phyloP scores from a whole-genome alignment of 139 green algal genomes.

The Pycnococcus provasolii region DNA sequence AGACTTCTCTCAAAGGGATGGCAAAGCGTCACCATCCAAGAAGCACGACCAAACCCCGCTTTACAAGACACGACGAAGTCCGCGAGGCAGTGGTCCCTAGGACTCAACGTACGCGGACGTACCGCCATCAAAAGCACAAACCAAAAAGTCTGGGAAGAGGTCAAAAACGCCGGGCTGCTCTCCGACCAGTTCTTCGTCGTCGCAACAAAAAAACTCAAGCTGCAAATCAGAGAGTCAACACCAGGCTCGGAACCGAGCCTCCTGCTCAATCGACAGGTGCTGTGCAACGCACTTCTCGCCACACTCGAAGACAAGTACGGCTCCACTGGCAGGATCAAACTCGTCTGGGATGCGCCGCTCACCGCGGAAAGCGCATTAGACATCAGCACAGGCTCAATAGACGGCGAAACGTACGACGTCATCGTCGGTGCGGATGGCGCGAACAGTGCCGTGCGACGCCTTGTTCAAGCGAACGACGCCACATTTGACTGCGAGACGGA shows the following conservation, averaged over 20 bases:
- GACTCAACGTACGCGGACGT: not conserved
- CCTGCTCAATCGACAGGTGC: not conserved
- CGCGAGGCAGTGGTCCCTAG: not conserved
- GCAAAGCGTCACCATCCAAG: not conserved
- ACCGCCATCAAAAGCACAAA: not conserved
- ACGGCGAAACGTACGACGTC: not conserved
- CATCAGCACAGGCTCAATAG: no score
- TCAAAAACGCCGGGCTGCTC: not conserved
- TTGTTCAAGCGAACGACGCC: not conserved
- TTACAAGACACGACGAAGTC: not conserved
- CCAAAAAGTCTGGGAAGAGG: not conserved
- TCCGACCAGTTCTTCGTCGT: not conserved
- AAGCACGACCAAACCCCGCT: not conserved
- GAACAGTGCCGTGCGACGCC: not conserved
- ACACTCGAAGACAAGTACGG: not conserved
- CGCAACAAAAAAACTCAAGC: not conserved
- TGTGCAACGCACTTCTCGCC: not conserved
- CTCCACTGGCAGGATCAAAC: not conserved
- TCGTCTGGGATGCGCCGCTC: not conserved
- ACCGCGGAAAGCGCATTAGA: not conserved
- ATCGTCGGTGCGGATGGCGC: constrained; percentile 8
- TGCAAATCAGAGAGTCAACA: not conserved
- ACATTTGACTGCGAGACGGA: not conserved
- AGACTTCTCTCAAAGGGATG: not conserved
- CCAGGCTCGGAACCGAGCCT: not conserved